Evolutionary conservation across 306 rosid species (phyloP), one percentile per base, ranked within the genome.

Genomic region (Sicyos baderoa): DNA sequence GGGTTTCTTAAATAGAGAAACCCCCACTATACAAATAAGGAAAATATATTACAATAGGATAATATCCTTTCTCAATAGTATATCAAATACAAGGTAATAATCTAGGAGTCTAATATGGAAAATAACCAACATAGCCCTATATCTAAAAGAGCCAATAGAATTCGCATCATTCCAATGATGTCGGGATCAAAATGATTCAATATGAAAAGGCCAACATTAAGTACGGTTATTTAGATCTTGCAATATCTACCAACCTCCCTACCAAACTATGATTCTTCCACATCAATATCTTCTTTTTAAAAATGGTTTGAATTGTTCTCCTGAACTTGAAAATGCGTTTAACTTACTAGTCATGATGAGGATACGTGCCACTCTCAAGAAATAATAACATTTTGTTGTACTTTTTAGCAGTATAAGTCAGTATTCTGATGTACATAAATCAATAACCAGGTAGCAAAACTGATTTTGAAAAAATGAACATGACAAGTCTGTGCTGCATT

Each of bases 111-210:
- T n/a, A n/a, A n/a, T n/a, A n/a, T n/a, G n/a, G n/a, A n/a, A n/a
- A n/a, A n/a, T n/a, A n/a, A n/a, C n/a, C n/a, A n/a, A n/a, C n/a
- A n/a, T n/a, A n/a, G 50, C 27, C 70, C 54, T 37, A 9, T 21
- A 42, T 21, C 70, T 45, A 44, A 44, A 58, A 65, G 18, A 65
- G 9, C 47, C 69, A 44, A 45, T 52, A 21, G 17, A 21, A 19
- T 19, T 15, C 21, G 54, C 2, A 13, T 12, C 37, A 47, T 64
- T 64, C 25, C 32, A 3, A 65, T 7, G 44, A 37, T 37, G 54
- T 44, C n/a, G 52, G 40, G 54, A 65, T 49, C 27, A 40, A 65
- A 42, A 65, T 19, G 51, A n/a, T 40, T 62, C 13, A 62, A 35
- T 8, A 40, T 62, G 45, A 60, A 60, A 35, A 40, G 44, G 29